phyloP scores from a whole-genome alignment of 75 land plant species.

The Cryptomeria japonica region DNA sequence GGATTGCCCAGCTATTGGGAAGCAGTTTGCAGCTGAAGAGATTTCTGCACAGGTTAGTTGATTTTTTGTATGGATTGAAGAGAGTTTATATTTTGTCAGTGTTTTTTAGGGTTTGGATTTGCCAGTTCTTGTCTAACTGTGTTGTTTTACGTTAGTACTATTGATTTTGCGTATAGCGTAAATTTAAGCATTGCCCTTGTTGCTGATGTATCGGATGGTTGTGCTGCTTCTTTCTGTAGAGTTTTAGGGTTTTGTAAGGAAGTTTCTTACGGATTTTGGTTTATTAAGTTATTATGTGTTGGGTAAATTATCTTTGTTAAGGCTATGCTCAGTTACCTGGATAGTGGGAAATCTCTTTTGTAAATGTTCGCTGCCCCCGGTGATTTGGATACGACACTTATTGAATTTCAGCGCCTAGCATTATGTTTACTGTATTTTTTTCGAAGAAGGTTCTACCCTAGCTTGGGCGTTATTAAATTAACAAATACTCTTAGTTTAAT shows the following conservation, averaged over 20 bases:
- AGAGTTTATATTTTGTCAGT: neutral
- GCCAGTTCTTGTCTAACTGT: neutral
- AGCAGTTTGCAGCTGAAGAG: slow-evolving; percentile 84
- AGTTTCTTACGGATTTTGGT: neutral
- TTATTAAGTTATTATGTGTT: no score
- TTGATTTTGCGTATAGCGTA: slow-evolving; percentile 34
- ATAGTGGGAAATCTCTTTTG: no score
- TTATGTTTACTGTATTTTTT: no score
- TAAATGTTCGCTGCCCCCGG: no score
- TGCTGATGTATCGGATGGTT: neutral
- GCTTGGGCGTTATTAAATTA: no score
- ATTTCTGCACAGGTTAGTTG: slow-evolving; percentile 62
- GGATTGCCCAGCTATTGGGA: slow-evolving; percentile 85
- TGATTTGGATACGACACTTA: no score
- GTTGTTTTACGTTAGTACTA: slow-evolving; percentile 8
- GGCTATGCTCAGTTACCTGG: no score
- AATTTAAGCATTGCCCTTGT: slow-evolving; percentile 18
- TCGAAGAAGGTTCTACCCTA: neutral
- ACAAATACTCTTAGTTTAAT: no score
- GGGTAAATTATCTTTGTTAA: no score
- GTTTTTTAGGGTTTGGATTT: neutral
- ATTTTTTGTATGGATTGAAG: neutral
- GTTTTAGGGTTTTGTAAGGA: neutral
- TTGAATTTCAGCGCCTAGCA: no score
- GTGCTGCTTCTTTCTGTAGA: neutral